Base-by-base conservation (phyloP, 2,329 filamentous ascomycete genomes). In the Neodidymelliopsis sp. region DNA sequence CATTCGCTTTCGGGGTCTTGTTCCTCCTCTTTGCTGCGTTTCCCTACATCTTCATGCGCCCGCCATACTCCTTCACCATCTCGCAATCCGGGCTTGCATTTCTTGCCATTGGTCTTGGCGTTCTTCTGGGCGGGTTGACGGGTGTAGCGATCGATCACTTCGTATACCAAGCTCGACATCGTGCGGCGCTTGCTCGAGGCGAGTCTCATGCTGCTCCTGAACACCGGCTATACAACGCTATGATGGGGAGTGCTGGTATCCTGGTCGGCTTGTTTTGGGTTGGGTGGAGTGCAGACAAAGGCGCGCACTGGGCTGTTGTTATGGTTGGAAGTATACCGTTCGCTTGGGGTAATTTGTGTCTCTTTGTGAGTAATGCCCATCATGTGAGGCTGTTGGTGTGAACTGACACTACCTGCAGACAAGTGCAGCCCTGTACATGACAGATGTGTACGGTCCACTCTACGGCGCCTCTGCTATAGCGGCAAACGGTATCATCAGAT, bases 241-340 rank as follows among this genome's bases (percentile, higher is more conserved):
- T 86, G 79, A 67, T 84, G 7, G 83, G 82, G 1, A 80, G 80
- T 49, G 31, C 82, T 11, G 78, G 79, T 0, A 65, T 85, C 6
- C 81, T 82, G 0, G 40, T 81, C 0, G 78, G 78, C 0, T 62
- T 86, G 8, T 85, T 85, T 59, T 84, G 83, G 81, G 84, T 84
- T 55, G 82, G 77, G 0, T 86, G 84, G 84, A 78, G 79, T 1
- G 78, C 80, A 0, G 66, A 74, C 4, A 48, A 56, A 1, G 72
- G 71, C 6, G 62, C 80, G 1, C 75, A 76, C 3, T 85, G 82
- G 80, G 78, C 75, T 0, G 76, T 77, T 16, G 77, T 81, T 0
- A 75, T 79, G 0, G 65, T 80, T 0, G 79, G 81, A 4, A 80
- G 83, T 6, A 71, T 84, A 2, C 74, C 79, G 0, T 86, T 86